These are phyloP conservation scores for Aciculoconidium aculeatum DNA, from an alignment of 805 yeast species.

Conservation along the genomic window DNA sequence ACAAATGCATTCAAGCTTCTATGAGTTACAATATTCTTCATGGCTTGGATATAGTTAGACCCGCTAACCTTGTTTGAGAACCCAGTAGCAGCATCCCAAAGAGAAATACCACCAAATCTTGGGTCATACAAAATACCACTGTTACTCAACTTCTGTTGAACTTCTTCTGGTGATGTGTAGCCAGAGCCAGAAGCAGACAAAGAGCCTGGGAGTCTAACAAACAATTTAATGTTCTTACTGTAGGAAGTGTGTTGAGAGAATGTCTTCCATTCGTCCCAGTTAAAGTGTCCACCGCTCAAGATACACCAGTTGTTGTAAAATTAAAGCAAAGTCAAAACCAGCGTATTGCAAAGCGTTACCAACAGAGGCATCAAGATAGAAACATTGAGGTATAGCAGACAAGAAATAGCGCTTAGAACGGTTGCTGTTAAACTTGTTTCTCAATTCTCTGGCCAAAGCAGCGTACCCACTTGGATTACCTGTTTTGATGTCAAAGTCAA, in stretches of 20 bases:
- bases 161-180: conserved; percentile 28
- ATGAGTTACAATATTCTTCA: conserved; percentile 14
- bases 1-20: too few species aligned
- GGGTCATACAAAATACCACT: conserved; percentile 13
- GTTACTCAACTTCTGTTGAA: conserved; percentile 11
- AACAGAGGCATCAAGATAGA: conserved; percentile 62
- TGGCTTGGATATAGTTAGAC: conserved; percentile 12
- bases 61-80: conserved; percentile 10
- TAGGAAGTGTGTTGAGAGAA: conserved; percentile 56
- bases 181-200: conserved; percentile 48
- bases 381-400: conserved; percentile 92
- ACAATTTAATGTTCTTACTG: conserved; percentile 64
- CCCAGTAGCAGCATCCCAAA: conserved; percentile 34
- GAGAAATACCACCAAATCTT: conserved; percentile 32
- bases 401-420: conserved; percentile 57
- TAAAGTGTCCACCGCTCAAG: conserved; percentile 40
- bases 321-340: conserved; percentile 74
- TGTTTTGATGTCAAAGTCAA: conserved; percentile 70
- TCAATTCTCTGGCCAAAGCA: conserved; percentile 39
- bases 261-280: conserved; percentile 64
- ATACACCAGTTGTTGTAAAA: conserved; percentile 84
- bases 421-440: conserved; percentile 12
- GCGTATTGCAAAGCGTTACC: conserved; percentile 37
- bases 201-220: conserved; percentile 65
- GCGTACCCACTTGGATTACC: conserved; percentile 59